Evolutionary conservation across 2,329 filamentous ascomycete species (phyloP), one percentile per base, ranked within the genome.

Genomic region (Colletotrichum godetiae): DNA sequence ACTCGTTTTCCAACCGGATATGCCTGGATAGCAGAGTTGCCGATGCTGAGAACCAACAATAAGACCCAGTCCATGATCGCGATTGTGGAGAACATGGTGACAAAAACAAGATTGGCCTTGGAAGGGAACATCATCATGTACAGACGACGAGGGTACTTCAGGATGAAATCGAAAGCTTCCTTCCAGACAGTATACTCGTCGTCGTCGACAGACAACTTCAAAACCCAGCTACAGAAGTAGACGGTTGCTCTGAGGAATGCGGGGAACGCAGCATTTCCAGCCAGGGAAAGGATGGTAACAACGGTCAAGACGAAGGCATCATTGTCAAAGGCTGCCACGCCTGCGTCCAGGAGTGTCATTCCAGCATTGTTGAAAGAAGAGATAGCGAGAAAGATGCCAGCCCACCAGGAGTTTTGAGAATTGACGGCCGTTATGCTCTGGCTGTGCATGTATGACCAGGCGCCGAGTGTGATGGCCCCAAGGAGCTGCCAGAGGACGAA

Each of bases 321-420:
- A 33, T 83, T 83, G 71, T 89, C 87, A 68, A 91, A 92, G 0
- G 89, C 88, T 3, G 88, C 83, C 84, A 94, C 92, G 78, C 92
- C 92, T 49, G 88, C 87, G 78, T 93, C 91, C 27, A 93, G 82
- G 49, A 93, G 84, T 22, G 88, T 89, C 90, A 94, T 92, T 42
- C 91, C 91, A 15, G 87, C 90, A 76, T 93, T 93, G 81, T 92
- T 93, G 81, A 93, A 93, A 0, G 91, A 91, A 27, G 90, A 92
- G 13, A 90, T 87, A 5, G 89, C 89, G 74, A 92, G 91, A 82
- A 93, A 94, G 59, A 90, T 87, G 52, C 92, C 91, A 2, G 90
- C 84, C 91, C 92, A 93, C 89, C 90, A 93, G 46, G 92, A 89
- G 72, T 90, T 89, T 69, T 92, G 85, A 13, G 88, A 89, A 77